Conservation (phyloP, 805 yeast genomes). For the Yarrowia hollandica region DNA sequence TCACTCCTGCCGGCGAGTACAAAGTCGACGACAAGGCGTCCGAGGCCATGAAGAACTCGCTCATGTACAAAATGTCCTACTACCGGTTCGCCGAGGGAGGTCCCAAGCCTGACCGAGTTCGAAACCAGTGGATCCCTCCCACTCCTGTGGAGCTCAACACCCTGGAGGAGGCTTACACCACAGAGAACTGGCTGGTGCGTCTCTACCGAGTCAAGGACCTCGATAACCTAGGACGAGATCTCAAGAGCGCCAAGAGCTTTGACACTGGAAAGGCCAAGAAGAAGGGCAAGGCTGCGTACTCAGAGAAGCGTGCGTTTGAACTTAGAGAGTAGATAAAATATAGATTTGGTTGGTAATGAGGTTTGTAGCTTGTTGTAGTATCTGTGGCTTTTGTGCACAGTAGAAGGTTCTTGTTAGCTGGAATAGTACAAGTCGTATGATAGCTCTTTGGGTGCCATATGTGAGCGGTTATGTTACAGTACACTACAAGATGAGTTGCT, state of each 20-base stretch:
- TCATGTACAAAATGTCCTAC: conserved; percentile 94
- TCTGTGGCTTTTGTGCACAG: not conserved
- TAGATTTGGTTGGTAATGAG: conserved; percentile 23
- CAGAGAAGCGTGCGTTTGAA: conserved; percentile 21
- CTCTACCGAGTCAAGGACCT: conserved; percentile 86
- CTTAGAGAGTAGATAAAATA: conserved; percentile 27
- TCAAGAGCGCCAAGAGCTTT: conserved; percentile 32
- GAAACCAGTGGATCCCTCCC: conserved; percentile 71
- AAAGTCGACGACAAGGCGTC: conserved; percentile 81
- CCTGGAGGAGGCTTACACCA: conserved; percentile 90
- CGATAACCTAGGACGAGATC: conserved; percentile 82
- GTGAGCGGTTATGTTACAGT: no score
- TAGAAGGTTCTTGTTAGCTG: no score
- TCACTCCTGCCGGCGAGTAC: conserved; percentile 84
- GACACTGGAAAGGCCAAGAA: conserved; percentile 31
- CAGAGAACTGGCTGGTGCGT: conserved; percentile 96
- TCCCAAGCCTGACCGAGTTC: conserved; percentile 78
- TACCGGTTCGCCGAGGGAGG: conserved; percentile 74
- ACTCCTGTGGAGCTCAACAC: conserved; percentile 60
- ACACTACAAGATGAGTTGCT: no score
- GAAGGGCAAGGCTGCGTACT: conserved; percentile 31
- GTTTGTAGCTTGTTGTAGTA: not conserved
- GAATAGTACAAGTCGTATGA: no score
- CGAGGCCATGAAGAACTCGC: conserved; percentile 78
- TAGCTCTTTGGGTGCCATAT: no score